These are phyloP conservation scores for Pyrenopolyporus hunteri DNA, from an alignment of 495 filamentous ascomycete genomes.

Conservation along the genomic window DNA sequence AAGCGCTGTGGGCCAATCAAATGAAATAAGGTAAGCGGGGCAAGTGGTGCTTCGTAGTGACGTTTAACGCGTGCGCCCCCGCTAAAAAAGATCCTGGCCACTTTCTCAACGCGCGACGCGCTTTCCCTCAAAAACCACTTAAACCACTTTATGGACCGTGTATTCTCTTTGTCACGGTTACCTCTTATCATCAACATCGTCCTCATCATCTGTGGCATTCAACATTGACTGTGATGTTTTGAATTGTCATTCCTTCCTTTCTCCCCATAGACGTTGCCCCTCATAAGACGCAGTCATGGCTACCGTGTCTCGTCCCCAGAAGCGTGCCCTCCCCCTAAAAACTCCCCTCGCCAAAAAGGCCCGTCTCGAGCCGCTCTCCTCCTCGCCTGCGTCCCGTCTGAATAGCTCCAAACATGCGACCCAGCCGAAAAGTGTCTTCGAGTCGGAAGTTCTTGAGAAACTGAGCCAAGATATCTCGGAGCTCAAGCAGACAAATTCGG, in stretches of 20 bases:
- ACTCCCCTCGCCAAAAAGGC: slow-evolving; percentile 68
- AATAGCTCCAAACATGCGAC: slow-evolving; percentile 70
- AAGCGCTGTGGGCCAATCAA: neutral
- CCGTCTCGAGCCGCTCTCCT: slow-evolving; percentile 68
- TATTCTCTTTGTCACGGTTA: neutral
- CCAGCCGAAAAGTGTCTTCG: slow-evolving; percentile 90
- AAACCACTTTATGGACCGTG: slow-evolving; percentile 8
- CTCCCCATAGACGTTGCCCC: slow-evolving; percentile 7
- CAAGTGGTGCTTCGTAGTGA: slow-evolving; percentile 9
- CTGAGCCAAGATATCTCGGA: slow-evolving; percentile 88
- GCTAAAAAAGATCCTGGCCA: slow-evolving; percentile 17
- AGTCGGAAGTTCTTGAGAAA: slow-evolving; percentile 91
- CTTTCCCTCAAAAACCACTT: slow-evolving; percentile 36
- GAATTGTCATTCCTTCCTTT: slow-evolving; percentile 3
- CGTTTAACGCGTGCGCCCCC: slow-evolving; percentile 33
- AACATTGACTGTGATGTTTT: slow-evolving; percentile 11
- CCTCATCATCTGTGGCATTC: neutral
- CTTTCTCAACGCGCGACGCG: slow-evolving; percentile 36
- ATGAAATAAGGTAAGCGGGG: neutral
- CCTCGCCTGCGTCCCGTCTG: slow-evolving; percentile 58
- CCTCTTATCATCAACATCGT: neutral
- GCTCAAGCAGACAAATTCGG: slow-evolving; percentile 81
- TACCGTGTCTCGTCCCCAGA: slow-evolving; percentile 55
- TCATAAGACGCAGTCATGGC: slow-evolving; percentile 44
- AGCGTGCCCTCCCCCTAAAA: slow-evolving; percentile 55